Percentiles rank a stretch among this genome's conserved stretches.
Evolutionary conservation across 805 yeast genomes (phyloP).

Genomic region (Pichia nanzhaoensis): DNA sequence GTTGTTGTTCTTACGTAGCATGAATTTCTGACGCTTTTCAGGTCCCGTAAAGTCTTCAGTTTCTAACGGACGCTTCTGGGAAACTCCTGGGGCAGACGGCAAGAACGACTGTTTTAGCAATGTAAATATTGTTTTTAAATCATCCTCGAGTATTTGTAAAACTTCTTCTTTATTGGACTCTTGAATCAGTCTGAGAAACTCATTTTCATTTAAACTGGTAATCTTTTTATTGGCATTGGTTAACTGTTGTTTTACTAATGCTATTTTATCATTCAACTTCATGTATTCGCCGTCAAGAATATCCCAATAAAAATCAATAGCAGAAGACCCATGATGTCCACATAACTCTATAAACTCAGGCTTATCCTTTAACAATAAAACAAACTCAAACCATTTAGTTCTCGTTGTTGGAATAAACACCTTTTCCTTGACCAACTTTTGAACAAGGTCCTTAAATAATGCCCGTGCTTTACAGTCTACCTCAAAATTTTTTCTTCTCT

Average conservation of each 20-base stretch:
- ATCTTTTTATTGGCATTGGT: slow-evolving; percentile 18
- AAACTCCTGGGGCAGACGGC: not conserved
- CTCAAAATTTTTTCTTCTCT: slow-evolving; percentile 39
- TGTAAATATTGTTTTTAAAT: not conserved
- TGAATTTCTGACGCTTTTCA: slow-evolving; percentile 4
- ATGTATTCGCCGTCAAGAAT: slow-evolving; percentile 55
- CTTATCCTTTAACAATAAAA: slow-evolving; percentile 45
- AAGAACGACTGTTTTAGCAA: not conserved
- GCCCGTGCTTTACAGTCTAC: slow-evolving; percentile 63
- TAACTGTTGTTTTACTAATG: slow-evolving; percentile 47
- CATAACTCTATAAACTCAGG: slow-evolving; percentile 51
- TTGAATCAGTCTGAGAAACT: slow-evolving; percentile 14
- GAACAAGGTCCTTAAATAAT: slow-evolving; percentile 44
- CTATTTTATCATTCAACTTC: slow-evolving; percentile 49
- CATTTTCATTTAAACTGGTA: slow-evolving; percentile 1
- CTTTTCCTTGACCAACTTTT: slow-evolving; percentile 27
- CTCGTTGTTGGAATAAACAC: slow-evolving; percentile 36
- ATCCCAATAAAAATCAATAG: slow-evolving; percentile 74
- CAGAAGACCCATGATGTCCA: slow-evolving; percentile 73
- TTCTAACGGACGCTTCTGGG: not conserved
- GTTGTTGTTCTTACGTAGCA: slow-evolving; percentile 5
- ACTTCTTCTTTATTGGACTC: slow-evolving; percentile 2
- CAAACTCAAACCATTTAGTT: slow-evolving; percentile 54
- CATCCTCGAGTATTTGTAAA: not conserved
- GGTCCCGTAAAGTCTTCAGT: not conserved